Base-by-base conservation (phyloP, 768 basidiomycete species). In the Glaciozyma antarctica region DNA sequence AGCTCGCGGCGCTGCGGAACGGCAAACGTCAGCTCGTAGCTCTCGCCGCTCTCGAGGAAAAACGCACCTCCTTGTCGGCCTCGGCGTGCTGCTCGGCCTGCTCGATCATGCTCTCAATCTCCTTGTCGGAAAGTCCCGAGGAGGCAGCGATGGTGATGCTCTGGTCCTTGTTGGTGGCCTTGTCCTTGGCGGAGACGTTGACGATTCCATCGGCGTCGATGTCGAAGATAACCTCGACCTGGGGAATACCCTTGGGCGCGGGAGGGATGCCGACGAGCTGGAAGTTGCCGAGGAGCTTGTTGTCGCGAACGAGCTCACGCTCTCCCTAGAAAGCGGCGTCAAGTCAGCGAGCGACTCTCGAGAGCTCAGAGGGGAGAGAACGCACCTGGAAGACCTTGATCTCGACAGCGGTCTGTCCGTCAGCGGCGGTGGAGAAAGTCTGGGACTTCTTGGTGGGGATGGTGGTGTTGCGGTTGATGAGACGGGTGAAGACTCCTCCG, bases 371-470 rank as follows among this genome's bases (percentile, higher is more conserved):
- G 16, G 26, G 15, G 24, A 26, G 38, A 28, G 38, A 26, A 55
- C 54, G 28, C 17, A 55, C 54, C 80, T 99, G 95, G 83, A 85
- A 99, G 73, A 99, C 92, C 85, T 98, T 98, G 78, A 99, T 94
- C 78, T 98, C 93, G 71, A 99, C 97, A 45, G 94, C 93, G n/a
- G 88, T 94, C 79, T 99, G 95, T 60, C 95, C 94, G 68, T 99
- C 95, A 47, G 94, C 94, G 48, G 95, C 94, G 21, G 95, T 99
- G 6, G 94, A 98, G 83, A 99, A 98, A 52, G 87, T 88, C 78
- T 98, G 94, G 0, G 90, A 92, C 84, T 99, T 99, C 83, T 99
- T 99, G 72, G 94, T 97, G 7, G 95, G 95, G 78, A 98, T 98
- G 64, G 95, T 98, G 16, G 95, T 99, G 81, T 99, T 99, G 65